phyloP scores from a whole-genome alignment of 108 stramenopile species.

The Pseudonitzschia multiseries region DNA sequence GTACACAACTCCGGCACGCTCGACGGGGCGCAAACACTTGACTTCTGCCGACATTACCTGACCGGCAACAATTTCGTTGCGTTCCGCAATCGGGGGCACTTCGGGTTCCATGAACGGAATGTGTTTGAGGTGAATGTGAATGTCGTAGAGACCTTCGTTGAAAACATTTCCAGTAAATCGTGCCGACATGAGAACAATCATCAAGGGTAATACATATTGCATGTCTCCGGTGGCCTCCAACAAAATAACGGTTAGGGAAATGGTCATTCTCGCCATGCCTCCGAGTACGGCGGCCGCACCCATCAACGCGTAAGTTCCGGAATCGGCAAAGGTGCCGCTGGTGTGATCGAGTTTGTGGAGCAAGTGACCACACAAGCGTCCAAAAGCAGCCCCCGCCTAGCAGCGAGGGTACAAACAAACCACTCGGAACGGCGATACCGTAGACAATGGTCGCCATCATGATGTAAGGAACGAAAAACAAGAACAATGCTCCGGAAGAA shows the following conservation, averaged over 20 bases:
- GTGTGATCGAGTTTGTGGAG: constrained; percentile 95
- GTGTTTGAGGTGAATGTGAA: constrained; percentile 86
- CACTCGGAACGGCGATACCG: constrained; percentile 92
- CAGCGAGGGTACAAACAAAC: constrained; percentile 90
- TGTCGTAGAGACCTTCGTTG: constrained; percentile 97
- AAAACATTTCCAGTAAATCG: constrained; percentile 96
- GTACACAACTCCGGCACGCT: constrained; percentile 85
- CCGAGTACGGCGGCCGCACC: constrained; percentile 94
- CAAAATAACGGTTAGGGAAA: constrained; percentile 95
- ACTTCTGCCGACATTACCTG: constrained; percentile 90
- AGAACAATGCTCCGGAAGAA: constrained; percentile 88
- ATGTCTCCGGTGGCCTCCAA: constrained; percentile 98
- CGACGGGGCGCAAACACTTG: constrained; percentile 86
- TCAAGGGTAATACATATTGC: constrained; percentile 97
- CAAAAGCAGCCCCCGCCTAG: constrained; percentile 88
- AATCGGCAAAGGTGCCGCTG: constrained; percentile 95
- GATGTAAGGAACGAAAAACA: constrained; percentile 94
- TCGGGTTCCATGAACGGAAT: constrained; percentile 93
- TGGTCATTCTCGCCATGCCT: constrained; percentile 99
- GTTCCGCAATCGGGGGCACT: constrained; percentile 83
- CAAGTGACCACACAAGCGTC: constrained; percentile 93
- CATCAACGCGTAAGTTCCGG: constrained; percentile 96
- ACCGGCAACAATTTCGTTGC: constrained; percentile 87
- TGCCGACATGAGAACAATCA: constrained; percentile 96
- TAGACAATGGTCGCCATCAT: constrained; percentile 82